Evolutionary conservation across 2,329 filamentous ascomycete genomes (phyloP).

Genomic region (Trichophyton equinum): DNA sequence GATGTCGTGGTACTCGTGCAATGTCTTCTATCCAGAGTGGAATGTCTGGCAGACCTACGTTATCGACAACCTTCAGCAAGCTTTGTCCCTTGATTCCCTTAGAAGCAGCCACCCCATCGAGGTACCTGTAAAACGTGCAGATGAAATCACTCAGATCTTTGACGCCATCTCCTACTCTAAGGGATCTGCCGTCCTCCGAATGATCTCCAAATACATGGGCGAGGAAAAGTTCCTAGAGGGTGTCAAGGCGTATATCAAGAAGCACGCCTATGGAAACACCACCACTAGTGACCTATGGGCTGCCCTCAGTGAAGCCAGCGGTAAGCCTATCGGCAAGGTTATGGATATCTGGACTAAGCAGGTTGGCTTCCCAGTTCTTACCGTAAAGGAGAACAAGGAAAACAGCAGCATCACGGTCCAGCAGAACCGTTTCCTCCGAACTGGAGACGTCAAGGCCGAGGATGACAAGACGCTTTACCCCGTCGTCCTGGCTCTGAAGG

Average conservation of each 20-base stretch:
- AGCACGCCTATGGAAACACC: slow-evolving; percentile 94
- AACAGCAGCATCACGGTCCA: slow-evolving; percentile 69
- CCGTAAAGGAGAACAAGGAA: slow-evolving; percentile 62
- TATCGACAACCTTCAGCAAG: slow-evolving; percentile 79
- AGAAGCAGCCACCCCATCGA: slow-evolving; percentile 94
- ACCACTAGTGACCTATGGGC: slow-evolving; percentile 84
- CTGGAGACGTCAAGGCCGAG: slow-evolving; percentile 83
- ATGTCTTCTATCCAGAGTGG: slow-evolving; percentile 94
- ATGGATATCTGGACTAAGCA: slow-evolving; percentile 98
- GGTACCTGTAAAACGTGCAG: slow-evolving; percentile 85
- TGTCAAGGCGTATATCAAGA: slow-evolving; percentile 80
- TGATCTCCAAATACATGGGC: slow-evolving; percentile 92
- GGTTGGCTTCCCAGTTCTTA: slow-evolving; percentile 82
- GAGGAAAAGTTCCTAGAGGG: slow-evolving; percentile 90
- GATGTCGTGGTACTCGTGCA: slow-evolving; percentile 92
- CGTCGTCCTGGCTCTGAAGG: slow-evolving; percentile 75
- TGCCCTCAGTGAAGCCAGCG: slow-evolving; percentile 73
- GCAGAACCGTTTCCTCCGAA: slow-evolving; percentile 90
- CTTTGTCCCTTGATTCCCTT: slow-evolving; percentile 75
- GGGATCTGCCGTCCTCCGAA: slow-evolving; percentile 86
- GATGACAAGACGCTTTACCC: slow-evolving; percentile 83
- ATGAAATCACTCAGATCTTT: slow-evolving; percentile 97
- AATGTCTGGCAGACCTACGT: slow-evolving; percentile 96
- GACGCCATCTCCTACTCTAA: slow-evolving; percentile 97
- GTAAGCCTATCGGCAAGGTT: slow-evolving; percentile 76